These are phyloP conservation scores for Colletotrichum chrysophilum DNA, from an alignment of 2,329 filamentous ascomycete genomes.

Conservation along the genomic window DNA sequence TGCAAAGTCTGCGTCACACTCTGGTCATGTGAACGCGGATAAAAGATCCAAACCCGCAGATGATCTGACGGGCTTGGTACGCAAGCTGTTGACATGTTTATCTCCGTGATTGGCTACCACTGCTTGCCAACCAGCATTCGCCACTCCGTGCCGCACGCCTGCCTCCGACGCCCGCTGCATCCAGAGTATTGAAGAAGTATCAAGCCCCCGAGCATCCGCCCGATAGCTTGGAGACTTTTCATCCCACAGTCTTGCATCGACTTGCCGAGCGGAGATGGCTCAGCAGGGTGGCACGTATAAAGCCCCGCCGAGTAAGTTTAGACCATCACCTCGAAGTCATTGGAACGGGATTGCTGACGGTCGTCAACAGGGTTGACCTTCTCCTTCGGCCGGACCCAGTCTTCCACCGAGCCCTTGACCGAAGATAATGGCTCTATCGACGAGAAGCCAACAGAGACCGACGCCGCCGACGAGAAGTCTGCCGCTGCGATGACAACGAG, in stretches of 20 bases:
- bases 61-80: background rate
- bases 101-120: background rate
- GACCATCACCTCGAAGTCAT: too few species aligned
- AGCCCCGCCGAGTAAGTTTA: background rate
- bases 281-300: background rate
- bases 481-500: fast-evolving
- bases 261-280: background rate
- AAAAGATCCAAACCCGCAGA: background rate
- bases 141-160: background rate
- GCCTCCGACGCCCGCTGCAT: background rate
- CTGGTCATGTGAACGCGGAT: background rate
- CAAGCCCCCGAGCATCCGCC: background rate
- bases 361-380: background rate
- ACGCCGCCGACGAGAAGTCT: fast-evolving
- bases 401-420: fast-evolving
- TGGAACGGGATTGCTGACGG: background rate
- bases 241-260: background rate
- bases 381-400: background rate
- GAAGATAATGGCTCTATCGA: background rate
- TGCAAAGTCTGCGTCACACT: background rate
- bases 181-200: background rate
- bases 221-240: background rate
- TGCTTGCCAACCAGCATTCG: background rate
- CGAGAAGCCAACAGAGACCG: background rate
- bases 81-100: background rate